phyloP scores from a whole-genome alignment of 352 stramenopile genomes.

The Globisporangium ultimum region DNA sequence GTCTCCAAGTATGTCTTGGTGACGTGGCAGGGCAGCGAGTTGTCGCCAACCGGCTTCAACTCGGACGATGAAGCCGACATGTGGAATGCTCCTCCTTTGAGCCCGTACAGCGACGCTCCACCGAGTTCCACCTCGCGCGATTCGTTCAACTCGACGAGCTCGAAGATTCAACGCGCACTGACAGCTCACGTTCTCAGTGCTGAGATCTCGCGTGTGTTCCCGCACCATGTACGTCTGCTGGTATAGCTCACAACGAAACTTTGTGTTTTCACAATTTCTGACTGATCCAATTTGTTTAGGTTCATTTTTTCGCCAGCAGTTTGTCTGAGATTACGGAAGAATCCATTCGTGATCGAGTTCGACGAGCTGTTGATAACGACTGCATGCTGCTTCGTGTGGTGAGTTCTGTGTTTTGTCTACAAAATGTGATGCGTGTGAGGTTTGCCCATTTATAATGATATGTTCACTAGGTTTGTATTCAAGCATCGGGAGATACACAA shows the following conservation, averaged over 20 bases:
- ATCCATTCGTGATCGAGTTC: conserved; percentile 78
- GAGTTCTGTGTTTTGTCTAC: conserved; percentile 11
- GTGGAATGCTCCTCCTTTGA: conserved; percentile 37
- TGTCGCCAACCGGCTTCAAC: conserved; percentile 40
- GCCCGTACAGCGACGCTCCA: conserved; percentile 21
- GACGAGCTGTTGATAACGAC: conserved; percentile 81
- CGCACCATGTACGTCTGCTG: conserved; percentile 63
- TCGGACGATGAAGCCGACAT: conserved; percentile 74
- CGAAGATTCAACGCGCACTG: conserved; percentile 76
- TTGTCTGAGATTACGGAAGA: conserved; percentile 82
- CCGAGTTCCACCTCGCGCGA: conserved; percentile 25
- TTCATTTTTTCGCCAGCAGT: conserved; percentile 83
- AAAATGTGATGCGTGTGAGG: not conserved
- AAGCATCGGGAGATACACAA: conserved; percentile 78
- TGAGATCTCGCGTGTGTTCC: conserved; percentile 87
- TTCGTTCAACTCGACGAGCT: conserved; percentile 51
- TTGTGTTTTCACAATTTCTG: not conserved
- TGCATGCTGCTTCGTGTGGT: conserved; percentile 86
- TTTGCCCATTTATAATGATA: not conserved
- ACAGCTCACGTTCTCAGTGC: conserved; percentile 78
- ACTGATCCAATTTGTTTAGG: conserved; percentile 24
- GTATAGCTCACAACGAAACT: not conserved
- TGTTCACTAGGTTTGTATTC: conserved; percentile 65
- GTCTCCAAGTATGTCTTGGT: conserved; percentile 88
- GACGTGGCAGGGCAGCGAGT: conserved; percentile 75